Evolutionary conservation across 805 yeast species (phyloP).

Genomic region (Saccharomycopsis schoenii): DNA sequence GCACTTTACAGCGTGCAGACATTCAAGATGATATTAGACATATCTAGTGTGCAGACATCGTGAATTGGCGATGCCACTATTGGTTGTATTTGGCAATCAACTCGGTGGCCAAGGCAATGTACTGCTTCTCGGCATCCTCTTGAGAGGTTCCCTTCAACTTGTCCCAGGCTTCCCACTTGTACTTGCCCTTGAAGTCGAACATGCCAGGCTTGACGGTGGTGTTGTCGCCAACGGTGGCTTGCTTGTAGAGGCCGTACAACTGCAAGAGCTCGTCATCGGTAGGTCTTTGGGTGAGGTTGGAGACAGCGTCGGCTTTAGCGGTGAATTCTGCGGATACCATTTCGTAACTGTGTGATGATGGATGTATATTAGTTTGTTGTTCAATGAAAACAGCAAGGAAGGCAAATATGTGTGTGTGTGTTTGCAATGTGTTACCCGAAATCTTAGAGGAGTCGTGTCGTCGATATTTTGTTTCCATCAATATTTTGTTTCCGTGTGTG

Average conservation of each 20-base stretch:
- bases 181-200: slow-evolving; percentile 88
- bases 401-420: too few species aligned
- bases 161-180: slow-evolving; percentile 98
- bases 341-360: background rate
- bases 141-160: slow-evolving; percentile 74
- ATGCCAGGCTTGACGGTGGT: slow-evolving; percentile 78
- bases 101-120: slow-evolving; percentile 59
- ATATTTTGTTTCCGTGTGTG: too few species aligned
- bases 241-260: slow-evolving; percentile 90
- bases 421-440: too few species aligned
- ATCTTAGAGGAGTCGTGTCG: too few species aligned
- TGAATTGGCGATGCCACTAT: too few species aligned
- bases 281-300: slow-evolving; percentile 67
- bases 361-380: too few species aligned
- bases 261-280: slow-evolving; percentile 76
- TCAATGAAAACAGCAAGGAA: too few species aligned
- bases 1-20: too few species aligned
- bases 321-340: slow-evolving; percentile 18
- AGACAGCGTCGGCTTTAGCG: slow-evolving; percentile 64
- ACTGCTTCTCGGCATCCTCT: slow-evolving; percentile 82
- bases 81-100: slow-evolving; percentile 43
- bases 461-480: too few species aligned
- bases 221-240: slow-evolving; percentile 96
- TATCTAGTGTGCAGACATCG: too few species aligned
- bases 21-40: too few species aligned